Evolutionary conservation across 2,329 filamentous ascomycete genomes (phyloP).

Genomic region (Apiospora koreana): DNA sequence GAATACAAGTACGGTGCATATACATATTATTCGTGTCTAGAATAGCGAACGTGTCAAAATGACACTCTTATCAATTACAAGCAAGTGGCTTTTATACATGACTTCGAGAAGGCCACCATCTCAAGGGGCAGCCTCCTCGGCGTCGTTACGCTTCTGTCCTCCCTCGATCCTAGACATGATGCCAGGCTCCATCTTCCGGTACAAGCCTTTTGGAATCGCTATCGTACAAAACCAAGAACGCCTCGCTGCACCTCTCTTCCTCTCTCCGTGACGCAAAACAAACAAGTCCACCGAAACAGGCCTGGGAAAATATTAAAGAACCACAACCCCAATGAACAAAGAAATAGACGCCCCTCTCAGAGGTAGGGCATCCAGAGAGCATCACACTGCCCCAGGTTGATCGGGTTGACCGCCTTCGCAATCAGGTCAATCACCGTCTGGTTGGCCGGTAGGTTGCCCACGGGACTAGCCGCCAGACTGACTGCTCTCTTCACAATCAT

Average conservation of each 20-base stretch:
- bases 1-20: neutral
- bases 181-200: neutral
- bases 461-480: slow-evolving; percentile 76
- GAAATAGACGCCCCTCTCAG: slow-evolving; percentile 42
- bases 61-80: slow-evolving; percentile 5
- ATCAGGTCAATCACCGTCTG: slow-evolving; percentile 96
- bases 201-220: neutral
- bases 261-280: neutral
- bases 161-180: neutral
- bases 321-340: neutral
- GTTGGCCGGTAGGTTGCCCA: slow-evolving; percentile 85
- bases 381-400: slow-evolving; percentile 85
- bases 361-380: slow-evolving; percentile 97
- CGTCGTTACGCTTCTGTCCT: neutral
- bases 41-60: neutral
- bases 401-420: slow-evolving; percentile 88
- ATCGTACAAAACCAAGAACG: slow-evolving; percentile 6
- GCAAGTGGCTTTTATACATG: neutral
- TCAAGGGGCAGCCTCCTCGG: neutral
- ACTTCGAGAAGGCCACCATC: neutral
- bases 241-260: neutral
- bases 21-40: neutral
- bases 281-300: neutral
- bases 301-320: neutral
- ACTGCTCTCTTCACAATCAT: slow-evolving; percentile 89